A percentile compares a stretch with the other conserved stretches of the same genome.
These are phyloP conservation scores for Dillenia suffruticosa DNA, from an alignment of 164 flowering plant species.

Conservation along the genomic window DNA sequence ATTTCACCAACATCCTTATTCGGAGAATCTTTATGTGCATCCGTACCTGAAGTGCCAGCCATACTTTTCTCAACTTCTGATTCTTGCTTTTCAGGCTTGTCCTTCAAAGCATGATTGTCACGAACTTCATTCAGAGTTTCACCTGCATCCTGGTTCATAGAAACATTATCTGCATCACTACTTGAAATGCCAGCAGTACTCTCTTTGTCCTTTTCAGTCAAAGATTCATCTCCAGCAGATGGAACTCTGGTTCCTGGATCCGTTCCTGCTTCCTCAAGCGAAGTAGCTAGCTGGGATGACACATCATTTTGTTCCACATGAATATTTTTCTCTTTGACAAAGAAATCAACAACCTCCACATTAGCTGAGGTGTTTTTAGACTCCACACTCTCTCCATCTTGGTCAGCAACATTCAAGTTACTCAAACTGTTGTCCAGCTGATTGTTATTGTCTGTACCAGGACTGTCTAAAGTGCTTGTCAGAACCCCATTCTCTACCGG, in stretches of 20 bases:
- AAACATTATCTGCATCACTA: slow-evolving; percentile 4
- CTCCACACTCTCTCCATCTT: slow-evolving; percentile 15
- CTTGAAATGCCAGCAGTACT: not conserved
- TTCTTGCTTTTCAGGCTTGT: slow-evolving; percentile 22
- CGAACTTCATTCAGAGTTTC: slow-evolving; percentile 14
- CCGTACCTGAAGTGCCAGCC: not conserved
- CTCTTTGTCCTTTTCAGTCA: slow-evolving; percentile 9
- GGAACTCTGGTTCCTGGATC: slow-evolving; percentile 6
- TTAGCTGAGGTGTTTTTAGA: slow-evolving; percentile 9
- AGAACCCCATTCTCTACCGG: too few species aligned
- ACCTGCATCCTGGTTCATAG: slow-evolving; percentile 11
- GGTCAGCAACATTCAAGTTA: not conserved
- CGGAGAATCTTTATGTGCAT: slow-evolving; percentile 11
- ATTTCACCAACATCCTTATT: slow-evolving; percentile 10
- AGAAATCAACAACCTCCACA: not conserved
- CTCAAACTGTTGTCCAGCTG: too few species aligned
- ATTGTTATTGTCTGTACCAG: too few species aligned
- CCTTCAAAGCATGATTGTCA: slow-evolving; percentile 6
- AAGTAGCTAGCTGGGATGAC: not conserved
- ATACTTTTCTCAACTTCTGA: slow-evolving; percentile 7
- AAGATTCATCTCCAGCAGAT: slow-evolving; percentile 9
- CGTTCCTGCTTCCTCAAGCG: not conserved
- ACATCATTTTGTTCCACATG: slow-evolving; percentile 11
- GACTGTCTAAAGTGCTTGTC: too few species aligned
- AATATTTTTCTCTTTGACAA: too few species aligned